Percentiles rank a stretch among this genome's conserved stretches.
Evolutionary conservation across 345 rosid species (phyloP).

Genomic region (Trapa bicornis): DNA sequence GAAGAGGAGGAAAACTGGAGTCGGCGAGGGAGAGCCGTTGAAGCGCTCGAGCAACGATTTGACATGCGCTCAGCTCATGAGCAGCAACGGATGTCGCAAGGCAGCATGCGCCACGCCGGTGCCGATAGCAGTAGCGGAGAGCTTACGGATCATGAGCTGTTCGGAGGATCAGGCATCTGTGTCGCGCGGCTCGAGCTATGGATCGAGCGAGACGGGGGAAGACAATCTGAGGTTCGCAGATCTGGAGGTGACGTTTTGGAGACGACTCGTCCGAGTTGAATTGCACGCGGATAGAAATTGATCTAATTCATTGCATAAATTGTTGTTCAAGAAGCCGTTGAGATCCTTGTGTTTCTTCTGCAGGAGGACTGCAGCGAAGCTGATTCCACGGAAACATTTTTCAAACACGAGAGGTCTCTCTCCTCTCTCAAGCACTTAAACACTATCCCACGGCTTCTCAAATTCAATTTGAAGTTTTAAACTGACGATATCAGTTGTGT

Average conservation of each 20-base stretch:
- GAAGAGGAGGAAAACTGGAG: slow-evolving; percentile 17
- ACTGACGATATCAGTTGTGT: too few species aligned
- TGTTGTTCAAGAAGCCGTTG: neutral
- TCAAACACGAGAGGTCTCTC: too few species aligned
- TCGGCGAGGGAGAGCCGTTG: neutral
- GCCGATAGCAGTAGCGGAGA: neutral
- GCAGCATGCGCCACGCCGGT: neutral
- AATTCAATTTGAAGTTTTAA: too few species aligned
- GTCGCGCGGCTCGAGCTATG: slow-evolving; percentile 48
- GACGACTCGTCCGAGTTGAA: neutral
- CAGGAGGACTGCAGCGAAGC: slow-evolving; percentile 6
- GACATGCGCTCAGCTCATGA: slow-evolving; percentile 30
- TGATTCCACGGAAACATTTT: slow-evolving; percentile 16
- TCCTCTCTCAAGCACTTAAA: neutral
- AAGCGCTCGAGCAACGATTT: slow-evolving; percentile 2
- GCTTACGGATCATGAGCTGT: slow-evolving; percentile 16
- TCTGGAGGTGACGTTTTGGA: slow-evolving; percentile 13
- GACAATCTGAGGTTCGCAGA: slow-evolving; percentile 9
- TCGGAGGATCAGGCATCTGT: slow-evolving; percentile 21
- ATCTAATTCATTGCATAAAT: neutral
- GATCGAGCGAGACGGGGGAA: slow-evolving; percentile 27
- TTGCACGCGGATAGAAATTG: neutral
- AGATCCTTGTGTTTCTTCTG: slow-evolving; percentile 6
- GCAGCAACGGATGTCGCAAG: slow-evolving; percentile 10
- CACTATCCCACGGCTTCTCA: too few species aligned